Evolutionary conservation across 2,329 filamentous ascomycete genomes (phyloP).

Genomic region (Cladosporium sp.): DNA sequence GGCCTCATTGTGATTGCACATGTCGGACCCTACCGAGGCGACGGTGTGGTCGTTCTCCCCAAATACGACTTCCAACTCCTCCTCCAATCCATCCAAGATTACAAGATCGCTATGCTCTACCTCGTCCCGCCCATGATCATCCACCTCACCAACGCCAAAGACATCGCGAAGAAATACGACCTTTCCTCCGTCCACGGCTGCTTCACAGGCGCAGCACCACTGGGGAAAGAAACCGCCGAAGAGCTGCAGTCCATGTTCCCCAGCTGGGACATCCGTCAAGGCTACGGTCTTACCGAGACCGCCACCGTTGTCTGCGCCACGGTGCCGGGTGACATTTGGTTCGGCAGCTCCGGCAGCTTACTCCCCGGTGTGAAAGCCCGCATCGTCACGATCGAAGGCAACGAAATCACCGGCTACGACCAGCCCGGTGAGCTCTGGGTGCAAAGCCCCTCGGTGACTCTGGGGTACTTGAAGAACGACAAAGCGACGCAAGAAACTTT

Average conservation of each 20-base stretch:
- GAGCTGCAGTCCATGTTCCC: constrained; percentile 62
- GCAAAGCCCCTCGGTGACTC: constrained; percentile 68
- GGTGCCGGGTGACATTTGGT: constrained; percentile 59
- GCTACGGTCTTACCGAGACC: constrained; percentile 77
- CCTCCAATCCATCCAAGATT: constrained; percentile 61
- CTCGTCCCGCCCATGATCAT: constrained; percentile 82
- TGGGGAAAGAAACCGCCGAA: constrained; percentile 67
- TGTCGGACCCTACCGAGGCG: constrained; percentile 63
- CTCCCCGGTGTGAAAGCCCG: constrained; percentile 62
- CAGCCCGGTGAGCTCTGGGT: constrained; percentile 77
- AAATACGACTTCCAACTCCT: constrained; percentile 71
- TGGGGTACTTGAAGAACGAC: constrained; percentile 85
- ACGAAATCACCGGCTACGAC: constrained; percentile 66
- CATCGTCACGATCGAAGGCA: constrained; percentile 63
- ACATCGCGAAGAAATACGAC: constrained; percentile 62
- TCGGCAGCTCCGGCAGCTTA: constrained; percentile 69
- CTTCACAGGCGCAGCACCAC: constrained; percentile 74
- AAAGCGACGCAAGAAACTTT: constrained; percentile 73
- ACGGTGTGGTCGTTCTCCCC: constrained; percentile 66
- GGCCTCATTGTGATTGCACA: constrained; percentile 68
- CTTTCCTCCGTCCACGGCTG: constrained; percentile 62
- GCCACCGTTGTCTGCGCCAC: constrained; percentile 64
- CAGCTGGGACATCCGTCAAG: constrained; percentile 54
- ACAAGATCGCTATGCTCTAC: constrained; percentile 64
- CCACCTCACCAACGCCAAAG: constrained; percentile 62